Conservation (phyloP, 2,329 filamentous ascomycete genomes). For the Cordyceps militaris region DNA sequence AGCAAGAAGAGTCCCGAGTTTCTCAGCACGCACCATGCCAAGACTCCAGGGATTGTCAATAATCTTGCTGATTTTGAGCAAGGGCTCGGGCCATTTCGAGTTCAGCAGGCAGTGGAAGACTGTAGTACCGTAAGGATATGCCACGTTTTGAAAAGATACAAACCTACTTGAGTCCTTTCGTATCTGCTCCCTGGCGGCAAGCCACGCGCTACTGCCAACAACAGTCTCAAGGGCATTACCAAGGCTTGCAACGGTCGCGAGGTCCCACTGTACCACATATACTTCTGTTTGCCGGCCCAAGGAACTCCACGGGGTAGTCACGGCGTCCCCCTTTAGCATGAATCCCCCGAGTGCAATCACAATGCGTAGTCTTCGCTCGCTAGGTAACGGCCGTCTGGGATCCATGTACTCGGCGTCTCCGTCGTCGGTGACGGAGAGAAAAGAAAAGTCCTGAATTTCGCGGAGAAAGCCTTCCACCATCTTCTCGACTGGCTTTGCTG, state of each 20-base stretch:
- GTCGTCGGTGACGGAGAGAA: conserved; percentile 62
- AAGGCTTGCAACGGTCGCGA: conserved; percentile 67
- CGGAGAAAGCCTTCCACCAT: conserved; percentile 84
- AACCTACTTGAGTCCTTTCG: conserved; percentile 39
- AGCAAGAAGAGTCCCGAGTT: conserved; percentile 63
- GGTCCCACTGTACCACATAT: conserved; percentile 80
- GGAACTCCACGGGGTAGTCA: conserved; percentile 65
- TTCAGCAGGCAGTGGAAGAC: conserved; percentile 51
- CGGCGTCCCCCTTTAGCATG: conserved; percentile 65
- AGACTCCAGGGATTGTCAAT: conserved; percentile 78
- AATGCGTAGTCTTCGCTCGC: conserved; percentile 67
- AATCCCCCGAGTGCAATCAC: conserved; percentile 79
- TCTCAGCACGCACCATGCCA: conserved; percentile 69
- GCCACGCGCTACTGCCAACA: conserved; percentile 76
- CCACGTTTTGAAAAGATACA: background rate
- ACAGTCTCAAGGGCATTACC: conserved; percentile 72
- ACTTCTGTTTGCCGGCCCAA: conserved; percentile 67
- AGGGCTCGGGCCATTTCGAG: conserved; percentile 52
- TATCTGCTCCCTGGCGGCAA: conserved; percentile 51
- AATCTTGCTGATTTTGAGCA: conserved; percentile 63
- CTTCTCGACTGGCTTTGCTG: conserved; percentile 71
- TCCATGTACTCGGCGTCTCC: conserved; percentile 35
- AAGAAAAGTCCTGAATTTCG: conserved; percentile 83
- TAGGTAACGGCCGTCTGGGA: conserved; percentile 42
- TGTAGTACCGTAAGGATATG: conserved; percentile 20